These are phyloP conservation scores for Amorphotheca resinae DNA, from an alignment of 495 filamentous ascomycete genomes.

Conservation along the genomic window DNA sequence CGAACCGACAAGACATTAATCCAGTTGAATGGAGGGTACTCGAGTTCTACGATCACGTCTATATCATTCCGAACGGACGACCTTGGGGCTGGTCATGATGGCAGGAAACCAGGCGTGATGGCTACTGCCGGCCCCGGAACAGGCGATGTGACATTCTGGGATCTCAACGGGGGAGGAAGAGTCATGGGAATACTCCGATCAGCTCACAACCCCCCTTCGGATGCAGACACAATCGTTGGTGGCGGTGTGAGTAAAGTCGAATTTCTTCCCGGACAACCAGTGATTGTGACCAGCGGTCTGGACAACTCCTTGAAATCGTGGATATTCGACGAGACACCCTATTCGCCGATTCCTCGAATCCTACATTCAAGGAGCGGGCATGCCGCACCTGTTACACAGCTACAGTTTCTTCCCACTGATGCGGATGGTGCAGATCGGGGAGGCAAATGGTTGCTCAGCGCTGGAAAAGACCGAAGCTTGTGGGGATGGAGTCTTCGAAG, in stretches of 20 bases:
- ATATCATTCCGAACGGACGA: conserved; percentile 89
- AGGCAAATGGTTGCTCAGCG: conserved; percentile 91
- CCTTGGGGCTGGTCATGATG: conserved; percentile 80
- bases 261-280: conserved; percentile 82
- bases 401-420: conserved; percentile 72
- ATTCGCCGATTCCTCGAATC: conserved; percentile 69
- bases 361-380: conserved; percentile 80
- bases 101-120: conserved; percentile 70
- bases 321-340: conserved; percentile 85
- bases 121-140: conserved; percentile 58
- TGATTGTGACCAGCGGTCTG: conserved; percentile 76
- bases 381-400: conserved; percentile 63
- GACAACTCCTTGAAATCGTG: conserved; percentile 92
- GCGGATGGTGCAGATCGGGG: conserved; percentile 78
- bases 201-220: conserved; percentile 65
- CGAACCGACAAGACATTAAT: conserved; percentile 59
- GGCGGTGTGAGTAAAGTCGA: conserved; percentile 66
- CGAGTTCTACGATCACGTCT: conserved; percentile 51
- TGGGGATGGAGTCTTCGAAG: conserved; percentile 93
- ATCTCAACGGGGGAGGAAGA: conserved; percentile 75
- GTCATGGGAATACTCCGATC: conserved; percentile 70
- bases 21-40: conserved; percentile 44
- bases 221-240: conserved; percentile 24
- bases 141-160: conserved; percentile 92
- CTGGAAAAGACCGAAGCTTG: conserved; percentile 72